phyloP scores from a whole-genome alignment of 106 monocot species.

The Allium cepa region DNA sequence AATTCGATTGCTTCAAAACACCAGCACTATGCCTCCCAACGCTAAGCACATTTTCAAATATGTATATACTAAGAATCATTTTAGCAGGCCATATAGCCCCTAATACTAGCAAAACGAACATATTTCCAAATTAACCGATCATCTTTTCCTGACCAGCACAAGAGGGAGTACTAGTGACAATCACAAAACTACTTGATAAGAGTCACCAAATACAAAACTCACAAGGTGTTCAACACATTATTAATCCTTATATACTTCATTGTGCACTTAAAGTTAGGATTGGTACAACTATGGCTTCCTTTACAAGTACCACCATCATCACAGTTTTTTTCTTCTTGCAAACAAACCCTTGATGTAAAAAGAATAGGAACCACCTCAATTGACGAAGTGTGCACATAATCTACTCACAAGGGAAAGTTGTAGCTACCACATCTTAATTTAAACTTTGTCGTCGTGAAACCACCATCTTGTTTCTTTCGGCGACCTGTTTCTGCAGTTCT shows the following conservation, averaged over 20 bases:
- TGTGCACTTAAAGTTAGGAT: not conserved
- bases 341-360: constrained; percentile 2
- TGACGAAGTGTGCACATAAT: not conserved
- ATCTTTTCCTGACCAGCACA: too few species aligned
- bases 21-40: too few species aligned
- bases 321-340: not conserved
- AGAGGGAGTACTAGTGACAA: too few species aligned
- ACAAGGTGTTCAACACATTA: not conserved
- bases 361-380: constrained; percentile 8
- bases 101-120: too few species aligned
- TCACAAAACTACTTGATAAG: not conserved
- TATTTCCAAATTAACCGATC: too few species aligned
- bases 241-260: constrained; percentile 2
- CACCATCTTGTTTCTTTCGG: constrained; percentile 73
- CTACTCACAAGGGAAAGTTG: not conserved
- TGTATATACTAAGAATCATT: too few species aligned
- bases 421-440: not conserved
- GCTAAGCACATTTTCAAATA: too few species aligned
- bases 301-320: constrained; percentile 4
- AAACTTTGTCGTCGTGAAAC: constrained; percentile 68
- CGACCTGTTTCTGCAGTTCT: constrained; percentile 56
- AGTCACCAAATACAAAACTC: not conserved
- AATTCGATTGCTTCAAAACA: too few species aligned
- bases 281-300: constrained; percentile 5
- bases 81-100: too few species aligned